phyloP scores from a whole-genome alignment of 2,329 filamentous ascomycete species.

The Verruconis gallopava region DNA sequence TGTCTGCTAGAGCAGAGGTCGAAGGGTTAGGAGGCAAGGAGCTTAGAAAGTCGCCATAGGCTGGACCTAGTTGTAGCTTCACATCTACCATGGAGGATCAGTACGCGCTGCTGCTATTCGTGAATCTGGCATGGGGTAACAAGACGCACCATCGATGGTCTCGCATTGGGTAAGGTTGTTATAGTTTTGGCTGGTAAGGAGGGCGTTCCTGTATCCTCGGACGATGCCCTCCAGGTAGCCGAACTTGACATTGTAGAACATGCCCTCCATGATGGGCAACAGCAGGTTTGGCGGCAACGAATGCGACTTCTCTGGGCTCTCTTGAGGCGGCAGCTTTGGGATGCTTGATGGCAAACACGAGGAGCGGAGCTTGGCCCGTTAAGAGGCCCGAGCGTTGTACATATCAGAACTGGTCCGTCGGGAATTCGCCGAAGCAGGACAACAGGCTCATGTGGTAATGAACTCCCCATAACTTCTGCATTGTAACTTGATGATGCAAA shows the following conservation, averaged over 20 bases:
- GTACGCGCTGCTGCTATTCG: neutral
- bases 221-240: constrained; percentile 75
- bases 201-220: constrained; percentile 86
- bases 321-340: no score
- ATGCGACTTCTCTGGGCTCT: no score
- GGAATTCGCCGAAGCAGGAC: no score
- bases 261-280: constrained; percentile 97
- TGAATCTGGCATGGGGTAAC: neutral
- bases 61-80: constrained; percentile 90
- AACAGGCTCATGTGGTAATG: no score
- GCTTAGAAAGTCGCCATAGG: constrained; percentile 93
- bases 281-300: no score
- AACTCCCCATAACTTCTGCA: no score
- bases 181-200: constrained; percentile 84
- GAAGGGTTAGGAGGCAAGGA: constrained; percentile 92
- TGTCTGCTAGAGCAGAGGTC: constrained; percentile 84
- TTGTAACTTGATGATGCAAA: no score
- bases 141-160: constrained; percentile 70
- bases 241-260: constrained; percentile 89
- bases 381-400: no score
- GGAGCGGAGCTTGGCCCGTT: no score
- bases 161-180: constrained; percentile 95
- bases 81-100: constrained; percentile 50
- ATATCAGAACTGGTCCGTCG: no score
- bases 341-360: no score